A percentile compares a stretch with the other conserved stretches of the same genome.
Conservation (phyloP, 2,329 filamentous ascomycete genomes). For the Decorospora gaudefroyi region DNA sequence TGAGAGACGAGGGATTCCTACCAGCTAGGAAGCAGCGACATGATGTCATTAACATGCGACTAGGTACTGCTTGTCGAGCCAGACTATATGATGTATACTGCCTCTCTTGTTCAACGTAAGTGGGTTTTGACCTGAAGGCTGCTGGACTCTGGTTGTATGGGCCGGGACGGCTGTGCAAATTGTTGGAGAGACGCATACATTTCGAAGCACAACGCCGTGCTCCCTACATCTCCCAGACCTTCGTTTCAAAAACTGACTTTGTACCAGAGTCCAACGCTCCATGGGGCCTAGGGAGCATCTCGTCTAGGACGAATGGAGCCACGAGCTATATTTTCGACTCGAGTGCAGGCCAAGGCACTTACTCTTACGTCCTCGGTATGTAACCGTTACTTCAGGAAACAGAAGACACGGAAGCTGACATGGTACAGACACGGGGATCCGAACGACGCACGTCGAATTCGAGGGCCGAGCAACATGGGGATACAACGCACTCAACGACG, state of each 20-base stretch:
- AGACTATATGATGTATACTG: constrained; percentile 35
- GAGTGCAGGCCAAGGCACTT: constrained; percentile 28
- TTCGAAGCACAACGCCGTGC: too few species aligned
- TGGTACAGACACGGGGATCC: constrained; percentile 63
- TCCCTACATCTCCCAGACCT: constrained; percentile 6
- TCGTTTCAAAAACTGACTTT: too few species aligned
- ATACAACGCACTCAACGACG: constrained; percentile 31
- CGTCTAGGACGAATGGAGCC: constrained; percentile 23
- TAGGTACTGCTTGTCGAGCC: constrained; percentile 25
- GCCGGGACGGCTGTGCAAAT: too few species aligned
- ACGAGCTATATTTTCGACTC: constrained; percentile 35
- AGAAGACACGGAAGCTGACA: neutral
- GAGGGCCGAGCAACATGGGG: constrained; percentile 37
- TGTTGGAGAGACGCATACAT: too few species aligned
- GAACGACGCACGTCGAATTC: constrained; percentile 54
- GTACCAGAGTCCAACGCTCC: constrained; percentile 21
- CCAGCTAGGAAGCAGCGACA: neutral
- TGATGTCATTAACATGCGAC: neutral
- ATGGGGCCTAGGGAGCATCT: constrained; percentile 42
- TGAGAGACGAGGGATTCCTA: too few species aligned
- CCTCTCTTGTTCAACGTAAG: constrained; percentile 28
- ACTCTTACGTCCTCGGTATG: constrained; percentile 56
- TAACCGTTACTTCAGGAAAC: too few species aligned
- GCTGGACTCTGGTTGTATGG: neutral
- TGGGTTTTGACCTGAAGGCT: too few species aligned